phyloP scores from a whole-genome alignment of 2,329 filamentous ascomycete species.

The Ophiosphaerella herpotricha region DNA sequence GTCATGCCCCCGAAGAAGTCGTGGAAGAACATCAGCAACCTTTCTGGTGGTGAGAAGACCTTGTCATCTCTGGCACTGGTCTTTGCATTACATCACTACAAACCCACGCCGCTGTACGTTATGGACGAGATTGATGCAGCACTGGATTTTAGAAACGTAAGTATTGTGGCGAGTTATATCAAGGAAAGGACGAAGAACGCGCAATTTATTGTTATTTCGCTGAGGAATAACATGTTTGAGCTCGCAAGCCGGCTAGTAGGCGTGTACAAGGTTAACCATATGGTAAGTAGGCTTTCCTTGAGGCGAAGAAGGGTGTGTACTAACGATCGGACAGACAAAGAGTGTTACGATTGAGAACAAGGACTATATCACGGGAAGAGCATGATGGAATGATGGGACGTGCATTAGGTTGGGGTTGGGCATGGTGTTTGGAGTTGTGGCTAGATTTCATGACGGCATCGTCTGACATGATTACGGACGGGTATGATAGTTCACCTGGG shows the following conservation, averaged over 20 bases:
- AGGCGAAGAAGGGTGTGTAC: not conserved
- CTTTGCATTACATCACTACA: constrained; percentile 98
- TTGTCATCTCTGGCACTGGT: constrained; percentile 89
- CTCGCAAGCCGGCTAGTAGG: constrained; percentile 92
- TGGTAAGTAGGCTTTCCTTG: constrained; percentile 55
- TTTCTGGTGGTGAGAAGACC: constrained; percentile 97
- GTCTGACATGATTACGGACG: no score
- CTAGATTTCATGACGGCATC: no score
- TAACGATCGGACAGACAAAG: constrained; percentile 52
- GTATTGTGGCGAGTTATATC: constrained; percentile 98
- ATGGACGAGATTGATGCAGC: constrained; percentile 99
- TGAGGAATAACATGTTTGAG: constrained; percentile 99
- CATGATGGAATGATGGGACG: constrained; percentile 5
- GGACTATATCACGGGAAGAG: constrained; percentile 47
- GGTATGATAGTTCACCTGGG: not conserved
- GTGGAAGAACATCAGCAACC: constrained; percentile 98
- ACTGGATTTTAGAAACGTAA: constrained; percentile 96
- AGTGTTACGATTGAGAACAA: constrained; percentile 59
- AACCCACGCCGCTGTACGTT: constrained; percentile 95
- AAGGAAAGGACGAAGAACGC: constrained; percentile 99
- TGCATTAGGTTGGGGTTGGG: not conserved
- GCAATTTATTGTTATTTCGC: constrained; percentile 96
- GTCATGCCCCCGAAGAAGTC: constrained; percentile 99
- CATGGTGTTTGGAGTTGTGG: constrained; percentile 8
- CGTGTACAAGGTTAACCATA: constrained; percentile 99